These are phyloP conservation scores for Phytophthora sansomeana DNA, from an alignment of 352 stramenopile species.

Conservation along the genomic window DNA sequence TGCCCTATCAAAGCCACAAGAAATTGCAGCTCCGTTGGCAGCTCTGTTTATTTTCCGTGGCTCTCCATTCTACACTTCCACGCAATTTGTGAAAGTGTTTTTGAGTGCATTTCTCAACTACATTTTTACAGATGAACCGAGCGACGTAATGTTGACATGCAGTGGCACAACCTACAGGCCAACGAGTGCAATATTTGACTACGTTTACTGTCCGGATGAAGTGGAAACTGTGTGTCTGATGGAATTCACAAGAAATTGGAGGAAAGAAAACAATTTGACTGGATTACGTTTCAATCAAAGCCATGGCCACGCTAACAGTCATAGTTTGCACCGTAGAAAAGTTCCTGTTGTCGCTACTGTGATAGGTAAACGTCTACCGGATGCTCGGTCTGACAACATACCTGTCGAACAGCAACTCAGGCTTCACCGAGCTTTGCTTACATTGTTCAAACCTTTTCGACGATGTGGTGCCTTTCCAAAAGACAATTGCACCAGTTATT, in stretches of 20 bases:
- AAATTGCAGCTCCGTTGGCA: constrained; percentile 2
- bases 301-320: too few species aligned
- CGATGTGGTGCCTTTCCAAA: too few species aligned
- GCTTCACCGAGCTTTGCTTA: neutral
- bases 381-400: neutral
- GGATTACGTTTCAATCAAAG: neutral
- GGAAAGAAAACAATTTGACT: constrained; percentile 1
- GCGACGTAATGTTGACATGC: neutral
- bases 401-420: neutral
- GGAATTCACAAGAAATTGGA: neutral
- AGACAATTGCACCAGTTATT: too few species aligned
- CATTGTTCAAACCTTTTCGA: constrained; percentile 13
- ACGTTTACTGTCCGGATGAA: neutral
- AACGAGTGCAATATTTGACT: constrained; percentile 4
- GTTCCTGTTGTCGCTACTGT: neutral
- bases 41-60: constrained; percentile 2
- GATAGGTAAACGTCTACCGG: constrained; percentile 4
- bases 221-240: neutral
- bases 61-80: constrained; percentile 9
- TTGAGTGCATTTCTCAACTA: neutral
- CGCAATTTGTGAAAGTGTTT: constrained; percentile 1
- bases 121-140: neutral
- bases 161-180: constrained; percentile 2
- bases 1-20: constrained; percentile 15
- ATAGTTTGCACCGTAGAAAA: neutral